These are phyloP conservation scores for Apiospora arundinis DNA, from an alignment of 2,329 filamentous ascomycete genomes.

Conservation along the genomic window DNA sequence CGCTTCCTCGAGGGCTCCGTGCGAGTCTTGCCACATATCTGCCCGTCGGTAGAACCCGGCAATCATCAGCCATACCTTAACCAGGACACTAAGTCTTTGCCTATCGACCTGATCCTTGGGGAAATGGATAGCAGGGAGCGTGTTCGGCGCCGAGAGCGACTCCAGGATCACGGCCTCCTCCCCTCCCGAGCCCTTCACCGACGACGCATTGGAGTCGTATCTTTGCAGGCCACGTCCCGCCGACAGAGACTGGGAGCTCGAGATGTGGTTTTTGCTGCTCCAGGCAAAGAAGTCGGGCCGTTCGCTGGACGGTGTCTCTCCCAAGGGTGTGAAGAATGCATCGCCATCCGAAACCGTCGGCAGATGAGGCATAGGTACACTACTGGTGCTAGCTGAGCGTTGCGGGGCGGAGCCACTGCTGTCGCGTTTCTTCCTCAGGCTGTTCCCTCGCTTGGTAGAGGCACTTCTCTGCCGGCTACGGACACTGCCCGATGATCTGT, in stretches of 20 bases:
- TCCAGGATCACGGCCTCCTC: slow-evolving; percentile 48
- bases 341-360: slow-evolving; percentile 58
- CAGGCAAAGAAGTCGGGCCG: slow-evolving; percentile 53
- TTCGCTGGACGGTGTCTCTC: slow-evolving; percentile 43
- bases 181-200: slow-evolving; percentile 46
- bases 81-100: slow-evolving; percentile 61
- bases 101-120: slow-evolving; percentile 58
- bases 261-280: slow-evolving; percentile 47
- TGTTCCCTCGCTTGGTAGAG: slow-evolving; percentile 53
- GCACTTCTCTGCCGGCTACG: slow-evolving; percentile 51
- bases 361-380: slow-evolving; percentile 45
- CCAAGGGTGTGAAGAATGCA: slow-evolving; percentile 55
- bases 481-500: slow-evolving; percentile 45
- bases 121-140: slow-evolving; percentile 61
- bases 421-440: slow-evolving; percentile 60
- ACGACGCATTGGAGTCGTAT: slow-evolving; percentile 53
- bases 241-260: slow-evolving; percentile 50
- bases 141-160: slow-evolving; percentile 51
- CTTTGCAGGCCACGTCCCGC: slow-evolving; percentile 51
- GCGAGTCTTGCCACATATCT: slow-evolving; percentile 78
- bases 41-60: slow-evolving; percentile 87
- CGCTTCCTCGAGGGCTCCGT: slow-evolving; percentile 82
- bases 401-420: slow-evolving; percentile 55
- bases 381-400: slow-evolving; percentile 49
- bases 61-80: slow-evolving; percentile 90